Base-by-base conservation (phyloP, 2,329 filamentous ascomycete species). In the Aspergillus cejpii region DNA sequence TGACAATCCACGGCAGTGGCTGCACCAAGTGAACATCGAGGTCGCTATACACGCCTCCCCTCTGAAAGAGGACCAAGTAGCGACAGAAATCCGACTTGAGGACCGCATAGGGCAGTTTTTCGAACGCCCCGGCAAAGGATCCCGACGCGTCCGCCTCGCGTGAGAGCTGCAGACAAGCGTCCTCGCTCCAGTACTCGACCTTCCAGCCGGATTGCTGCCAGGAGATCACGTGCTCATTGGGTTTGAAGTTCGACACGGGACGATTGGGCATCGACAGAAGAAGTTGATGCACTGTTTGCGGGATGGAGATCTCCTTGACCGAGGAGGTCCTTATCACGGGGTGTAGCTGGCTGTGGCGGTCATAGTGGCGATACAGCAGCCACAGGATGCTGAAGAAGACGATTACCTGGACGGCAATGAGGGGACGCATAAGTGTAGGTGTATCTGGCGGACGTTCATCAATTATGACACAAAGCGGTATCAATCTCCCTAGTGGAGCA, bases 341-440 rank as follows among this genome's bases (percentile, higher is more conserved):
- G 17, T 10, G 14, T 17, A 12, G 11, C 5, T 34, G 31, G 11
- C 14, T 11, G 31, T 34, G 31, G 1, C 11, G 31, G 6, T 5
- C 31, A 34, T 34, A 19, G 31, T 34, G 17, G 31, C 31, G 31
- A 19, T 34, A 34, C 6, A 34, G 15, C 10, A 34, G 15, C 31
- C 31, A 20, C 17, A 34, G 31, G 17, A 34, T 12, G 17, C 31
- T 34, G 10, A 34, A 34, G 11, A 34, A 20, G 17, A 20, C 5
- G 14, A 34, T 34, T n/a, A 15, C 31, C 31, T 34, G 31, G 15
- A 34, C 11, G 31, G 31, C 31, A 34, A 20, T 17, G 10, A n/a
- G 10, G 17, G 31, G 31, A 15, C 31, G 31, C 31, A 34, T 34
- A 38, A 37, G 37, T 79, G 15, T 2, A 6, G 31, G 7, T 12